phyloP scores from a whole-genome alignment of 257 asterid species.

The Fraxinus anomala region DNA sequence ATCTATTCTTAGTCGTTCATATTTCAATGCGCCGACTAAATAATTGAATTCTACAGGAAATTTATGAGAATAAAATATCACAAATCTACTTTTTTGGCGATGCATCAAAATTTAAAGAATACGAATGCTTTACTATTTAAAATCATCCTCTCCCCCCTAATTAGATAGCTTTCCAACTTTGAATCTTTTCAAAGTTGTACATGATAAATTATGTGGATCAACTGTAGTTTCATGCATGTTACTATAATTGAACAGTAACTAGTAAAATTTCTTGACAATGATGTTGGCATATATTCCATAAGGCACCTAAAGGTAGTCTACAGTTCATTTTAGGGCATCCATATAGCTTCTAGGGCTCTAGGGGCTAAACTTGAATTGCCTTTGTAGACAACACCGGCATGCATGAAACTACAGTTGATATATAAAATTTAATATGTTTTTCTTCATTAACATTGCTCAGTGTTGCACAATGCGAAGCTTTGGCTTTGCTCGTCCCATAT shows the following conservation, averaged over 20 bases:
- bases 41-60: neutral
- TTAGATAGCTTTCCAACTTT: neutral
- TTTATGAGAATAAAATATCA: neutral
- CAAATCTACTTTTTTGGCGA: neutral
- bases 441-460: too few species aligned
- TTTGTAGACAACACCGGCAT: neutral
- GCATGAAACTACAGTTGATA: too few species aligned
- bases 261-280: constrained; percentile 11
- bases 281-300: constrained; percentile 26
- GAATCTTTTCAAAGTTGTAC: neutral
- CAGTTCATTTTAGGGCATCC: neutral
- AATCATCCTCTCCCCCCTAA: neutral
- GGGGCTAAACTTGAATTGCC: too few species aligned
- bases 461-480: too few species aligned
- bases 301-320: neutral
- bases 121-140: neutral
- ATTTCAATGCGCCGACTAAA: neutral
- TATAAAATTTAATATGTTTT: too few species aligned
- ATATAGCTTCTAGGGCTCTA: neutral
- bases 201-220: neutral
- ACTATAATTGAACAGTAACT: neutral
- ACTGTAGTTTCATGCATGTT: neutral
- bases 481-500: too few species aligned
- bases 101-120: neutral
- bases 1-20: neutral